Conservation (phyloP, 1,284 basidiomycete species). For the Somion occarium region DNA sequence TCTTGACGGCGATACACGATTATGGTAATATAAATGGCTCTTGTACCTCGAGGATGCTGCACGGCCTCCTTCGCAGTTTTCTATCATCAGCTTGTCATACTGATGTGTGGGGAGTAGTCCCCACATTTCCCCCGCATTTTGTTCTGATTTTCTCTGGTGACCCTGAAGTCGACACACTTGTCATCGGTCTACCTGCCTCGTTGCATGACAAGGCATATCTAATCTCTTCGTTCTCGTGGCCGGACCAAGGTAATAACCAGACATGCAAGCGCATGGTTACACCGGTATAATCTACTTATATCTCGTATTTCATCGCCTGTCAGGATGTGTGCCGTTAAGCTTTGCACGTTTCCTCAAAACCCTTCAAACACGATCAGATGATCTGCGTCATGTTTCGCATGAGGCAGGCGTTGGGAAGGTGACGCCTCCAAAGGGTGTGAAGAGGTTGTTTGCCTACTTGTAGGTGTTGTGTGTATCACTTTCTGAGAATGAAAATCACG, state of each 20-base stretch:
- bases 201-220: too few species aligned
- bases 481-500: too few species aligned
- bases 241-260: too few species aligned
- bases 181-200: too few species aligned
- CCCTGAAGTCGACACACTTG: too few species aligned
- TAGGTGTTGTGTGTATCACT: too few species aligned
- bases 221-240: too few species aligned
- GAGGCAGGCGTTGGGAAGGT: too few species aligned
- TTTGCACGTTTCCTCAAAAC: background rate
- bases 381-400: background rate
- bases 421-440: too few species aligned
- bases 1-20: background rate
- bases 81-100: background rate
- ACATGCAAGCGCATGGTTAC: too few species aligned
- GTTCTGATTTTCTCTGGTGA: background rate
- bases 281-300: too few species aligned
- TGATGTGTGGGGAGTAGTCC: background rate
- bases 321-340: background rate
- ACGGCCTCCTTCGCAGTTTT: background rate
- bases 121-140: background rate
- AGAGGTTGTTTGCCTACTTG: too few species aligned
- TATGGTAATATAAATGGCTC: conserved; percentile 21
- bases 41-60: conserved; percentile 1
- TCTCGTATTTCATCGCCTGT: background rate
- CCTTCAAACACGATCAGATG: background rate